These are phyloP conservation scores for Entomortierella beljakovae DNA, from an alignment of 192 early-diverging fungal species.

Conservation along the genomic window DNA sequence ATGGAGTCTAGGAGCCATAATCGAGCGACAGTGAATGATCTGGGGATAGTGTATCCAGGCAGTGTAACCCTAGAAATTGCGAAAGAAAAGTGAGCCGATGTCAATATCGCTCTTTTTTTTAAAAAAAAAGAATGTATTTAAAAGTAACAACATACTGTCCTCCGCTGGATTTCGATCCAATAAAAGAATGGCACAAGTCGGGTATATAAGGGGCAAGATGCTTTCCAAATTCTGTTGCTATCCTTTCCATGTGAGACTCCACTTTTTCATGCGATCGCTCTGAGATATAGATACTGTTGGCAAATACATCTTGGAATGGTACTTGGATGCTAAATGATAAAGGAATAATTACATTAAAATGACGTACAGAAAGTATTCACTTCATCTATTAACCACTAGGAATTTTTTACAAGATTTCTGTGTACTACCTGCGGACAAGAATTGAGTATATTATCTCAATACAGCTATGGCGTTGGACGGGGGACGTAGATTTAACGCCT, in stretches of 20 bases:
- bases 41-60: constrained; percentile 28
- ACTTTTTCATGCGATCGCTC: constrained; percentile 24
- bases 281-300: constrained; percentile 28
- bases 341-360: background rate
- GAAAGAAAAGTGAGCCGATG: background rate
- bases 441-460: constrained; percentile 52
- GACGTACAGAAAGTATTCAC: background rate
- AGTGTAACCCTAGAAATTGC: constrained; percentile 21
- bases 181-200: constrained; percentile 29
- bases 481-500: constrained; percentile 19
- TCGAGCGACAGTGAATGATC: constrained; percentile 45
- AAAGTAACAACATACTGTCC: constrained; percentile 44
- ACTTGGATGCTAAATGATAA: constrained; percentile 31
- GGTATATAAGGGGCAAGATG: constrained; percentile 25
- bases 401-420: constrained; percentile 4
- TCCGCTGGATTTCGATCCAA: constrained; percentile 23
- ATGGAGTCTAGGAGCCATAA: constrained; percentile 51
- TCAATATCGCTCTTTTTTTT: background rate
- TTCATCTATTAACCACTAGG: background rate
- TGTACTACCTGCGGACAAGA: constrained; percentile 42
- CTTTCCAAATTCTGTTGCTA: constrained; percentile 29
- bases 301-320: constrained; percentile 51
- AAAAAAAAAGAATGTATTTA: no score
- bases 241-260: constrained; percentile 39
- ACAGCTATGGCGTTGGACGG: constrained; percentile 25